Conservation (phyloP, 495 filamentous ascomycete genomes). For the Penicillium silybi region DNA sequence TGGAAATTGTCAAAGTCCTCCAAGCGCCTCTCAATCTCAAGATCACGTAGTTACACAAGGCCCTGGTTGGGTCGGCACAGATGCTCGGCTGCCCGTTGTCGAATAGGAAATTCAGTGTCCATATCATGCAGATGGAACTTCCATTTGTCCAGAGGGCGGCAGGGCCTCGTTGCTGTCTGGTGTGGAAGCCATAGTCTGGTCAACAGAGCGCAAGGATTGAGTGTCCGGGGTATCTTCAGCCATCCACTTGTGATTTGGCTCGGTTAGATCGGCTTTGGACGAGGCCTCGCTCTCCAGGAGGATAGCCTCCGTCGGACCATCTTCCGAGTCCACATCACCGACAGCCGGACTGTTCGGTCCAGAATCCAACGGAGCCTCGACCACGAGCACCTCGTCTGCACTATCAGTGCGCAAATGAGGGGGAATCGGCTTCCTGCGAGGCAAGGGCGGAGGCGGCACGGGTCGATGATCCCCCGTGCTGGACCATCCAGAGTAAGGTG, state of each 20-base stretch:
- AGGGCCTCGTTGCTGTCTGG: slow-evolving; percentile 1
- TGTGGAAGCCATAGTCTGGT: slow-evolving; percentile 7
- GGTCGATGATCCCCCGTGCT: slow-evolving; percentile 22
- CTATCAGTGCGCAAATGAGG: slow-evolving; percentile 12
- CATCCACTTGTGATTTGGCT: not conserved
- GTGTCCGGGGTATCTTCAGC: slow-evolving; percentile 3
- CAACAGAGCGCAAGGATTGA: slow-evolving; percentile 4
- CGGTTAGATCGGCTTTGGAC: not conserved
- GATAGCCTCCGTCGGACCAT: not conserved
- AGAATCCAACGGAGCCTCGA: slow-evolving; percentile 50
- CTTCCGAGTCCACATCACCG: slow-evolving; percentile 24
- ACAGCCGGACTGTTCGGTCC: slow-evolving; percentile 45
- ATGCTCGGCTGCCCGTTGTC: not conserved
- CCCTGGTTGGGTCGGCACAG: not conserved
- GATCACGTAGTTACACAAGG: not conserved
- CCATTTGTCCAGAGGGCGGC: not conserved
- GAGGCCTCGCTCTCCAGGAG: slow-evolving; percentile 8
- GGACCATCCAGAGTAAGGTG: slow-evolving; percentile 26
- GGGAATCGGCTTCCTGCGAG: slow-evolving; percentile 31
- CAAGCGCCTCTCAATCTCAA: not conserved
- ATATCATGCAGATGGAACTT: slow-evolving; percentile 7
- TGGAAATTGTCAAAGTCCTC: not conserved
- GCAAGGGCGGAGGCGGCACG: slow-evolving; percentile 12
- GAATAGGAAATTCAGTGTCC: not conserved
- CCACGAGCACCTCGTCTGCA: slow-evolving; percentile 45